phyloP scores from a whole-genome alignment of 2,329 filamentous ascomycete species.

The Coccinonectria pachysandricola region DNA sequence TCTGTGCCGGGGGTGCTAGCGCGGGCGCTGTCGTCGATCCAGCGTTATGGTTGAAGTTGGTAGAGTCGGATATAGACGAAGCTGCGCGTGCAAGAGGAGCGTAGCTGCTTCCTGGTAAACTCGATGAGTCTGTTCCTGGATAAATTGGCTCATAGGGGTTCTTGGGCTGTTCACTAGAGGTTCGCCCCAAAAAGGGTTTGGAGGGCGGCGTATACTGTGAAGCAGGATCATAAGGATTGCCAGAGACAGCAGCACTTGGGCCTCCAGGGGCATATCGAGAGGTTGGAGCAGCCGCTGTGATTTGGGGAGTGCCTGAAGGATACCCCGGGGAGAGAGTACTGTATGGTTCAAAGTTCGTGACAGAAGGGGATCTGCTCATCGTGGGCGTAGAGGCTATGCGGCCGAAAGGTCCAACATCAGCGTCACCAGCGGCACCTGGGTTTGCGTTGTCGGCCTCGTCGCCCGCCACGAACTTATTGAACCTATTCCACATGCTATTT shows the following conservation, averaged over 20 bases:
- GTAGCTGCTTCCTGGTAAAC: constrained; percentile 11
- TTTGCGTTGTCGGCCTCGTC: constrained; percentile 80
- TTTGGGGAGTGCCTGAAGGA: constrained; percentile 19
- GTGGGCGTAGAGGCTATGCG: constrained; percentile 66
- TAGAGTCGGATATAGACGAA: constrained; percentile 6
- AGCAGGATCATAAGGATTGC: constrained; percentile 25
- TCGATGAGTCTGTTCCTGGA: constrained; percentile 7
- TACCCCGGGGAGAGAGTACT: constrained; percentile 37
- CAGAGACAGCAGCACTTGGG: constrained; percentile 7
- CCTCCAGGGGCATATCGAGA: constrained; percentile 29
- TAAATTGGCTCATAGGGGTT: constrained; percentile 28
- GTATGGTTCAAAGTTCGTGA: constrained; percentile 64
- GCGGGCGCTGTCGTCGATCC: constrained; percentile 6
- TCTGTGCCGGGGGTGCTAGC: constrained; percentile 17
- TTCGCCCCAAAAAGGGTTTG: constrained; percentile 17
- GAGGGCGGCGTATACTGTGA: constrained; percentile 41
- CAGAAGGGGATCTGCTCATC: constrained; percentile 64
- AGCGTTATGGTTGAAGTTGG: constrained; percentile 1
- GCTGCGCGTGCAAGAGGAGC: constrained; percentile 8
- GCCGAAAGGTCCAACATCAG: constrained; percentile 69
- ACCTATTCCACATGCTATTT: constrained; percentile 78
- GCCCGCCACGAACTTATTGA: constrained; percentile 93
- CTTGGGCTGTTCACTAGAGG: constrained; percentile 21
- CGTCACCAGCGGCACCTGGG: constrained; percentile 46
- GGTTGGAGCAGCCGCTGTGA: constrained; percentile 24